A percentile compares a stretch with the other conserved stretches of the same genome.
phyloP scores from a whole-genome alignment of 768 basidiomycete genomes.

The Mycena leptocephala region DNA sequence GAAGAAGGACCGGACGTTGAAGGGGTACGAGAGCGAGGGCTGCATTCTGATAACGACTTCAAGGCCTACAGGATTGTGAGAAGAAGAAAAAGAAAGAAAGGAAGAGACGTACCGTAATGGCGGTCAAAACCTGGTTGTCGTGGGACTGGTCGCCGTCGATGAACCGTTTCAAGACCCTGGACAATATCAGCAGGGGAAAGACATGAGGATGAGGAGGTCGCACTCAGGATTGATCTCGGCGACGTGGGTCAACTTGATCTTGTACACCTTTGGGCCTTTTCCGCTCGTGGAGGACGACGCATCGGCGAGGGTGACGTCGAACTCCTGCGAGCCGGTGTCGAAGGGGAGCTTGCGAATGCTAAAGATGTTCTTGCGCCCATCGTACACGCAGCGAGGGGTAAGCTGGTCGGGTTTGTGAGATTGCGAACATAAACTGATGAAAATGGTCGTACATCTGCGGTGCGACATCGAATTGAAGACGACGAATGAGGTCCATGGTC shows the following conservation, averaged over 20 bases:
- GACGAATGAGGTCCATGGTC: conserved; percentile 80
- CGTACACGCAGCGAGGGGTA: conserved; percentile 76
- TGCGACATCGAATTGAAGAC: conserved; percentile 71
- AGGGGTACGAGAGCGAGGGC: conserved; percentile 71
- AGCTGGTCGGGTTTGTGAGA: conserved; percentile 45
- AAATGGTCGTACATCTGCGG: conserved; percentile 57
- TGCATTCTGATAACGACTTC: conserved; percentile 75
- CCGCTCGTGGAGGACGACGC: conserved; percentile 48
- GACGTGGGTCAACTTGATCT: conserved; percentile 70
- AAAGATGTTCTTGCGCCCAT: conserved; percentile 78
- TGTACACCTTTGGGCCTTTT: conserved; percentile 76
- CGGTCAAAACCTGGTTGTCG: conserved; percentile 71
- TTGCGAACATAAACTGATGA: not conserved
- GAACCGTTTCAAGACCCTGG: conserved; percentile 71
- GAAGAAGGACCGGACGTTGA: conserved; percentile 76
- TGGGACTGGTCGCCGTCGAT: conserved; percentile 67
- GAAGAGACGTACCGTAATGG: conserved; percentile 62
- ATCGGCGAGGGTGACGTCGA: conserved; percentile 70
- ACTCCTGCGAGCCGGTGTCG: conserved; percentile 70
- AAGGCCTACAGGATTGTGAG: conserved; percentile 57
- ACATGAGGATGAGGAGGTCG: too few relatives aligned
- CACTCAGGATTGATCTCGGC: conserved; percentile 72
- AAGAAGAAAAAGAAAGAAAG: conserved; percentile 19
- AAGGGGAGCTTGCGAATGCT: conserved; percentile 75
- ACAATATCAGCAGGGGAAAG: too few relatives aligned